Evolutionary conservation across 2,329 filamentous ascomycete genomes (phyloP).

Genomic region (Annulohypoxylon truncatum): DNA sequence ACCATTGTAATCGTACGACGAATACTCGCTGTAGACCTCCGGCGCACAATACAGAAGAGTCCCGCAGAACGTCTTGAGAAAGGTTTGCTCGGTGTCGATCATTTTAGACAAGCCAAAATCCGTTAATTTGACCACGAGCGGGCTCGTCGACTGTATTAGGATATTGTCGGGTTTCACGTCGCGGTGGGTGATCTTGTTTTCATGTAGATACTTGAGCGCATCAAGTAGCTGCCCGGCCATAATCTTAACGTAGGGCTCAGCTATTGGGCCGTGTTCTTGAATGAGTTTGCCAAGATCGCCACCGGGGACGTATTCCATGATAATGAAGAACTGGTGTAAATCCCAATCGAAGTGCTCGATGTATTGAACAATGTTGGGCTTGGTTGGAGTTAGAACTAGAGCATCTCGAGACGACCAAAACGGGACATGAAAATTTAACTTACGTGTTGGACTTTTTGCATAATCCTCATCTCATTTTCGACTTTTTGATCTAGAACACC

Average conservation of each 20-base stretch:
- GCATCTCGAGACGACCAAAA: neutral
- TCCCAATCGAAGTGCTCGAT: slow-evolving; percentile 88
- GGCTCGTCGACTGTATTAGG: slow-evolving; percentile 77
- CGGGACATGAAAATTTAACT: slow-evolving; percentile 51
- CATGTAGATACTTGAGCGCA: slow-evolving; percentile 87
- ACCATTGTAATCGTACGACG: slow-evolving; percentile 76
- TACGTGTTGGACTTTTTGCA: slow-evolving; percentile 86
- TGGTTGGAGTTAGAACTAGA: slow-evolving; percentile 40
- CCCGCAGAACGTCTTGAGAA: slow-evolving; percentile 95
- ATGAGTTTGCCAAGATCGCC: slow-evolving; percentile 87
- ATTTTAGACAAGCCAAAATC: slow-evolving; percentile 98
- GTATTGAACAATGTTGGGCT: slow-evolving; percentile 92
- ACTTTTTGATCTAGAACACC: slow-evolving; percentile 90
- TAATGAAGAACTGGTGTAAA: slow-evolving; percentile 88
- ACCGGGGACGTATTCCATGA: slow-evolving; percentile 90
- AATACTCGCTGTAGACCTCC: slow-evolving; percentile 86
- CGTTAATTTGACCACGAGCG: slow-evolving; percentile 88
- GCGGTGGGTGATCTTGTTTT: slow-evolving; percentile 92
- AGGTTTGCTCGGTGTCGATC: slow-evolving; percentile 88
- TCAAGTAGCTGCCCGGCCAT: slow-evolving; percentile 83
- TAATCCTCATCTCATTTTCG: slow-evolving; percentile 97
- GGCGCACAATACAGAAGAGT: slow-evolving; percentile 96
- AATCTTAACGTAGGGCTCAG: slow-evolving; percentile 74
- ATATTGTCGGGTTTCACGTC: slow-evolving; percentile 99
- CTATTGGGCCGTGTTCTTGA: slow-evolving; percentile 68